Conservation (phyloP, 257 asterid genomes). For the Forsythia suspensa region DNA sequence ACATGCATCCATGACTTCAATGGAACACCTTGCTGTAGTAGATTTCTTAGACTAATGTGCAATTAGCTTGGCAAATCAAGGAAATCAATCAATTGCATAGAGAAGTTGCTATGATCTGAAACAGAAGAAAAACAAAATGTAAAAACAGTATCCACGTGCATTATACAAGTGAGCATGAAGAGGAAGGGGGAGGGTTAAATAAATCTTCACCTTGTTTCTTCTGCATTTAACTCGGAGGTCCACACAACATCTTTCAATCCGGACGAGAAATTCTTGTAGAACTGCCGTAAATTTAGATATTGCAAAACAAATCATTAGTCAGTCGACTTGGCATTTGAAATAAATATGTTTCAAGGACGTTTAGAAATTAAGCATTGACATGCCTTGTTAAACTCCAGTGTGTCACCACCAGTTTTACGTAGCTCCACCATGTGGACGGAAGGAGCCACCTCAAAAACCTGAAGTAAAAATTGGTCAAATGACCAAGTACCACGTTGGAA, state of each 20-base stretch:
- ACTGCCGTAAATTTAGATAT: conserved; percentile 35
- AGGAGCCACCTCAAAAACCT: conserved; percentile 93
- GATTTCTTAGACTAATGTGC: background rate
- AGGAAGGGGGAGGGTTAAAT: background rate
- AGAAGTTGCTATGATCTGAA: background rate
- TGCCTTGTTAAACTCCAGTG: conserved; percentile 87
- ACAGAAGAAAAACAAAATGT: background rate
- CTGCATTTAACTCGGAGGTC: conserved; percentile 48
- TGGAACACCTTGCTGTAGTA: background rate
- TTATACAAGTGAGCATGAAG: background rate
- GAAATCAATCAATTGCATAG: background rate
- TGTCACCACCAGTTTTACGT: conserved; percentile 78
- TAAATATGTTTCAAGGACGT: background rate
- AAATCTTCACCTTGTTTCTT: conserved; percentile 34
- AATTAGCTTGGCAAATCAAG: background rate
- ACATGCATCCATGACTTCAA: background rate
- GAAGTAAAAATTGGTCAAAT: conserved; percentile 16
- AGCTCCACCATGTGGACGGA: conserved; percentile 83
- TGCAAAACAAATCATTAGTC: background rate
- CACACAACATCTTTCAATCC: conserved; percentile 77
- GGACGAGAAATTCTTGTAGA: conserved; percentile 67
- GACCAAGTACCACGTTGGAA: background rate
- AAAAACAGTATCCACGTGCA: background rate
- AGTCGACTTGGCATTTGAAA: background rate
- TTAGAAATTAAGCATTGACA: conserved; percentile 11